Evolutionary conservation across 805 yeast genomes (phyloP).

Genomic region (Metschnikowia peoriensis): DNA sequence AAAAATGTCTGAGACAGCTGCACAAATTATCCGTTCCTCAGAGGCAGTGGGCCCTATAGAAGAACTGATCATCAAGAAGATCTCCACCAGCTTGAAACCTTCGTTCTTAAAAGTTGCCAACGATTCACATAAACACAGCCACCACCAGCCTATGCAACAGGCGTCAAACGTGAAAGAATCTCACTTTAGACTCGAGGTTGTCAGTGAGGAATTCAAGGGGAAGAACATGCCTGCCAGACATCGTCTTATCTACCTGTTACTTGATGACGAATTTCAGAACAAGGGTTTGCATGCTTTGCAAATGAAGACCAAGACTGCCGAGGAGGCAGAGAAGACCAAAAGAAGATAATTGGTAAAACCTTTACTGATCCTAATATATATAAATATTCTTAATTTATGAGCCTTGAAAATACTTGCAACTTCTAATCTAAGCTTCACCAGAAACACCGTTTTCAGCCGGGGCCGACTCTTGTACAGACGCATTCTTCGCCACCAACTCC

Average conservation of each 20-base stretch:
- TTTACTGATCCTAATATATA: slow-evolving; percentile 1
- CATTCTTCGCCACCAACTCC: slow-evolving; percentile 82
- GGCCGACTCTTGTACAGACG: slow-evolving; percentile 58
- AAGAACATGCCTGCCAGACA: slow-evolving; percentile 72
- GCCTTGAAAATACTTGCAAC: neutral
- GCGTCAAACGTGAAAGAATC: slow-evolving; percentile 73
- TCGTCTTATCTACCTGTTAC: slow-evolving; percentile 63
- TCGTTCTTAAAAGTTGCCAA: slow-evolving; percentile 54
- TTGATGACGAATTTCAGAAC: slow-evolving; percentile 68
- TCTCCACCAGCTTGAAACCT: slow-evolving; percentile 45
- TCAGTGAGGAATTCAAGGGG: slow-evolving; percentile 67
- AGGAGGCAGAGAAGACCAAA: slow-evolving; percentile 35
- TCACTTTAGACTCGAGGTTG: slow-evolving; percentile 75
- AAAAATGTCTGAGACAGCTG: slow-evolving; percentile 10
- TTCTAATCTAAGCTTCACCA: neutral
- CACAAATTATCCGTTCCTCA: slow-evolving; percentile 15
- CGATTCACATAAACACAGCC: slow-evolving; percentile 86
- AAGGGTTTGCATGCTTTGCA: slow-evolving; percentile 88
- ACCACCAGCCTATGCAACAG: slow-evolving; percentile 78
- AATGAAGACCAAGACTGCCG: slow-evolving; percentile 73
- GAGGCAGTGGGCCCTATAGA: slow-evolving; percentile 49
- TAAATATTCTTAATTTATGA: neutral
- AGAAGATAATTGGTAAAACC: neutral
- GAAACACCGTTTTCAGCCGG: slow-evolving; percentile 3
- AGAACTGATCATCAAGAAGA: slow-evolving; percentile 42